Evolutionary conservation across 2,329 filamentous ascomycete genomes (phyloP).

Genomic region (Arthrocladium fulminans): DNA sequence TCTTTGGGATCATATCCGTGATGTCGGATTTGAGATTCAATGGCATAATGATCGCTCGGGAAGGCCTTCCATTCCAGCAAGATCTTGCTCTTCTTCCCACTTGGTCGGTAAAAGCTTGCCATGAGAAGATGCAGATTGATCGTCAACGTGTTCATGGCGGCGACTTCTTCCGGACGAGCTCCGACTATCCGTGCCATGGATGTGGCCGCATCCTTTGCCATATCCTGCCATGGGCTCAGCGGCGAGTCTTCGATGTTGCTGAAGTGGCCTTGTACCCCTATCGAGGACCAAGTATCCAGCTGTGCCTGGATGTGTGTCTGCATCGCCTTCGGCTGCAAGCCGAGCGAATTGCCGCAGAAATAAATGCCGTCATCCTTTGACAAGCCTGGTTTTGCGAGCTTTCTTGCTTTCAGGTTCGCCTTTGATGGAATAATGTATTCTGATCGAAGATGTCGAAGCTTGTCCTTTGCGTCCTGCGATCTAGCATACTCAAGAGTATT

Average conservation of each 20-base stretch:
- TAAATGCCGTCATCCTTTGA: conserved; percentile 48
- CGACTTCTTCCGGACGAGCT: conserved; percentile 62
- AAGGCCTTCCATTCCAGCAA: conserved; percentile 84
- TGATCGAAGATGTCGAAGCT: conserved; percentile 50
- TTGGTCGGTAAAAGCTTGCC: conserved; percentile 73
- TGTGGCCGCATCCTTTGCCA: conserved; percentile 63
- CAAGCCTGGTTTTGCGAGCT: conserved; percentile 35
- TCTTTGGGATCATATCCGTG: conserved; percentile 58
- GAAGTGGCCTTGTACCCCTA: conserved; percentile 81
- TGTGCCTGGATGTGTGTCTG: conserved; percentile 61
- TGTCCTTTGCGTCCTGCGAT: conserved; percentile 52
- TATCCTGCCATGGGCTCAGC: conserved; percentile 64
- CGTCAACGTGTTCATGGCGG: conserved; percentile 79
- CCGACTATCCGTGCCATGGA: conserved; percentile 67
- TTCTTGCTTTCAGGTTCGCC: conserved; percentile 57
- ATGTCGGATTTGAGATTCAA: conserved; percentile 68
- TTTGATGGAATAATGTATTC: conserved; percentile 73
- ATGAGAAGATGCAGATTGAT: conserved; percentile 72
- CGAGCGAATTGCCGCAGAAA: conserved; percentile 82
- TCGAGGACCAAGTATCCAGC: conserved; percentile 71
- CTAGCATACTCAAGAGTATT: conserved; percentile 34
- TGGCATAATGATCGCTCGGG: conserved; percentile 77
- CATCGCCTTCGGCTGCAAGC: conserved; percentile 65
- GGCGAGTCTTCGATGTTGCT: conserved; percentile 56
- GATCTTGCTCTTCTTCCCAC: conserved; percentile 59